Evolutionary conservation across 495 filamentous ascomycete genomes (phyloP).

Genomic region (Talaromyces ruber): DNA sequence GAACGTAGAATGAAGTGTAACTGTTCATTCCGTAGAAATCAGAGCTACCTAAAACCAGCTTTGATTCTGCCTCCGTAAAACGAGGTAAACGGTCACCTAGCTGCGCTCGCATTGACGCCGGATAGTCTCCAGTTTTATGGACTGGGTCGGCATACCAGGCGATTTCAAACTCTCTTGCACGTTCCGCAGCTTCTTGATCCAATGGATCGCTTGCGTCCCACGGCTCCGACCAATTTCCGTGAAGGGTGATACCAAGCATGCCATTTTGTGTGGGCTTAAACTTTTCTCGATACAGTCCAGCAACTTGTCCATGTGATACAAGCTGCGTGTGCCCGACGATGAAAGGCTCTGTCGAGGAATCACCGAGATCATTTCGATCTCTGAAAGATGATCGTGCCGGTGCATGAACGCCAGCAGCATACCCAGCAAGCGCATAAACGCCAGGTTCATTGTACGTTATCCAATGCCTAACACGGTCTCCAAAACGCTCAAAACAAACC

Average conservation of each 20-base stretch:
- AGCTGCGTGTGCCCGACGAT: conserved; percentile 35
- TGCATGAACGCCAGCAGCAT: conserved; percentile 39
- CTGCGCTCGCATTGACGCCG: conserved; percentile 37
- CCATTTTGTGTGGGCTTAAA: conserved; percentile 34
- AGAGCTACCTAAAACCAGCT: conserved; percentile 34
- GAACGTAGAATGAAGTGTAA: conserved; percentile 40
- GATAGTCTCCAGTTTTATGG: conserved; percentile 39
- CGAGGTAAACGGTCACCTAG: conserved; percentile 37
- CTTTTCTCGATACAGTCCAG: conserved; percentile 31
- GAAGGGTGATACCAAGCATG: conserved; percentile 37
- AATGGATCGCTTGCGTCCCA: conserved; percentile 32
- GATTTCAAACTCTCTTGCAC: conserved; percentile 40
- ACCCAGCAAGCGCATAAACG: conserved; percentile 36
- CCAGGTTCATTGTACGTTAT: conserved; percentile 44
- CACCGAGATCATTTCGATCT: conserved; percentile 34
- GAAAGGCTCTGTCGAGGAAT: conserved; percentile 39
- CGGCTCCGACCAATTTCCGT: conserved; percentile 42
- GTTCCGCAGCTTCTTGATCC: conserved; percentile 34
- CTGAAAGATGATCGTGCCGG: conserved; percentile 35
- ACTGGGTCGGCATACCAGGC: conserved; percentile 42
- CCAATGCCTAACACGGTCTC: conserved; percentile 40
- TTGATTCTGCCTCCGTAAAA: conserved; percentile 31
- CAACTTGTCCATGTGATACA: conserved; percentile 32
- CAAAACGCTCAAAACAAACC: conserved; percentile 33
- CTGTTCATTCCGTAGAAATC: conserved; percentile 47